Evolutionary conservation across 140 eudicot species (phyloP).

Genomic region (Flaveria floridana): DNA sequence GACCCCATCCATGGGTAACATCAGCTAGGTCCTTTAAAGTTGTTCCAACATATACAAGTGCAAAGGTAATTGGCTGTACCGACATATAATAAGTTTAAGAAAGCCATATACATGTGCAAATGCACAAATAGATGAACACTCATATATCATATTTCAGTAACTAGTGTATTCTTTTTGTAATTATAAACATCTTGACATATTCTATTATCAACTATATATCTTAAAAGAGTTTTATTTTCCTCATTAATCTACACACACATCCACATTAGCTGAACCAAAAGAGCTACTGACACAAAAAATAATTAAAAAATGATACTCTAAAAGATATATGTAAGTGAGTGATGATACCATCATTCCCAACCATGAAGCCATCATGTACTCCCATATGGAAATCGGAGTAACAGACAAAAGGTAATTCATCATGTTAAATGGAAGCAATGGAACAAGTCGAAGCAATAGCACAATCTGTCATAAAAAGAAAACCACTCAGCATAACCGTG

Average conservation of each 20-base stretch:
- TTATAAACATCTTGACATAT: not conserved
- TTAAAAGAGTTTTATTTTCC: too few species aligned
- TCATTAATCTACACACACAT: too few species aligned
- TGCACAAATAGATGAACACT: not conserved
- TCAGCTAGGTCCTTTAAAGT: slow-evolving; percentile 84
- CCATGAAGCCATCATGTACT: slow-evolving; percentile 86
- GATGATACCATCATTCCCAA: slow-evolving; percentile 84
- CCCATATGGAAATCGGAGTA: slow-evolving; percentile 65
- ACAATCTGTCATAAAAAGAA: slow-evolving; percentile 58
- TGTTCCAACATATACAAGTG: slow-evolving; percentile 79
- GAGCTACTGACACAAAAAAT: not conserved
- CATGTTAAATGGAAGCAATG: slow-evolving; percentile 80
- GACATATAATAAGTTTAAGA: not conserved
- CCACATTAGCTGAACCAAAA: not conserved
- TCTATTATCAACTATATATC: not conserved
- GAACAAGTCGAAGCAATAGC: slow-evolving; percentile 83
- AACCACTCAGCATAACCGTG: slow-evolving; percentile 1
- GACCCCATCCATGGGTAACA: slow-evolving; percentile 91
- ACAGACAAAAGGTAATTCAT: slow-evolving; percentile 87
- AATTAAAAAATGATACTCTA: not conserved
- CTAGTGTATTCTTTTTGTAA: not conserved
- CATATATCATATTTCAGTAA: slow-evolving; percentile 2
- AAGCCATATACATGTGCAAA: not conserved
- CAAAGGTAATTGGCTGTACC: slow-evolving; percentile 78
- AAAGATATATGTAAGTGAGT: not conserved